Percentiles rank a stretch among this genome's conserved stretches.
Evolutionary conservation across 2,329 filamentous ascomycete genomes (phyloP).

Genomic region (Fusarium stilboides): DNA sequence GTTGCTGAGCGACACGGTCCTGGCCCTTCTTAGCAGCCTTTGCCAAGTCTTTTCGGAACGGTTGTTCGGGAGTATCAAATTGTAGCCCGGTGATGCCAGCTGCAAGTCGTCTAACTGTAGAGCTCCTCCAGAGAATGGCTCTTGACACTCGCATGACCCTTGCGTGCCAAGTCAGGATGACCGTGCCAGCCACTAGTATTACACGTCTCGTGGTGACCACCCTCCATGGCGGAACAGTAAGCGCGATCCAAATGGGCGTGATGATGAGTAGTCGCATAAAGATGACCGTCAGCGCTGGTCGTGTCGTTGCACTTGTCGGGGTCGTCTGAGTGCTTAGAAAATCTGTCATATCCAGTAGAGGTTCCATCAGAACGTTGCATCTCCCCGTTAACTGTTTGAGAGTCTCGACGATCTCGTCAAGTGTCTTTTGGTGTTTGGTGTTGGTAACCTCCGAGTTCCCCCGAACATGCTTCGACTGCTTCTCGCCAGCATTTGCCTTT

Average conservation of each 20-base stretch:
- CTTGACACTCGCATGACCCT: conserved; percentile 87
- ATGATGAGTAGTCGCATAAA: conserved; percentile 91
- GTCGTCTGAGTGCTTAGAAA: conserved; percentile 93
- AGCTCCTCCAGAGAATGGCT: conserved; percentile 91
- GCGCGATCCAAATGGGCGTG: conserved; percentile 87
- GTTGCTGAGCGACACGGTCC: conserved; percentile 31
- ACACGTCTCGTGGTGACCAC: conserved; percentile 91
- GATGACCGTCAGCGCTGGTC: conserved; percentile 89
- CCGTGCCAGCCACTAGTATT: conserved; percentile 86
- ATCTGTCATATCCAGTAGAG: conserved; percentile 89
- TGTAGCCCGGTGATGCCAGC: conserved; percentile 84
- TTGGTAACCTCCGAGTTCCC: conserved; percentile 71
- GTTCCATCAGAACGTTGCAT: conserved; percentile 93
- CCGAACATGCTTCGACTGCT: conserved; percentile 59
- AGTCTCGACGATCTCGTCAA: conserved; percentile 97
- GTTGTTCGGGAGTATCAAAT: conserved; percentile 69
- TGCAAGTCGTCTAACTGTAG: conserved; percentile 77
- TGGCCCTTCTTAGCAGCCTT: conserved; percentile 46
- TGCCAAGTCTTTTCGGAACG: conserved; percentile 49
- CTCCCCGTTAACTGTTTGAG: conserved; percentile 90
- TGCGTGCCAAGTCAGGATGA: conserved; percentile 93
- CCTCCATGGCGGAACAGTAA: conserved; percentile 86
- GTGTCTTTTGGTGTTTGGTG: conserved; percentile 88
- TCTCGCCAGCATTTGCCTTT: conserved; percentile 48
- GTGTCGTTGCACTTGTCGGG: conserved; percentile 90